Evolutionary conservation across 805 yeast genomes (phyloP).

Genomic region (Wickerhamomyces ciferrii): DNA sequence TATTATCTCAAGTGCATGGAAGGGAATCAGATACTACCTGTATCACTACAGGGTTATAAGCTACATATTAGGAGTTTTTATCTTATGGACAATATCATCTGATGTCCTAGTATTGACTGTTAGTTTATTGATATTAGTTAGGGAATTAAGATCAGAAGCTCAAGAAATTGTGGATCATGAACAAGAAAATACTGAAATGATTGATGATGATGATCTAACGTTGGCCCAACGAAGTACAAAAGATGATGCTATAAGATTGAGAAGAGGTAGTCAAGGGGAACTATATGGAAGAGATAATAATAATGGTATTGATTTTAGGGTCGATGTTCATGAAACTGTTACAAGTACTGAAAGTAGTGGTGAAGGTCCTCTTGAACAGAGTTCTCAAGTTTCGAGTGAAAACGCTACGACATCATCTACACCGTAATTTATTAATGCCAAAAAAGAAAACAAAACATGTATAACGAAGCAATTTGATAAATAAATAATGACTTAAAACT

Average conservation of each 20-base stretch:
- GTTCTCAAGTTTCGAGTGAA: not conserved
- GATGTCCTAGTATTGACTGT: conserved; percentile 10
- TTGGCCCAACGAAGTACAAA: not conserved
- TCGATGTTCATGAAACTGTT: not conserved
- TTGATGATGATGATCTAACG: conserved; percentile 1
- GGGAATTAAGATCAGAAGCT: conserved; percentile 3
- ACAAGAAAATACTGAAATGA: not conserved
- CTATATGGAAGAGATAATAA: conserved; percentile 1
- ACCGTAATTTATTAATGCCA: too few species aligned
- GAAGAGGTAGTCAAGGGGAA: not conserved
- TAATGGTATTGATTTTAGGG: not conserved
- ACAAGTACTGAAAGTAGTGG: not conserved
- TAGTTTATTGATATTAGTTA: conserved; percentile 10
- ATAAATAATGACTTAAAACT: not conserved
- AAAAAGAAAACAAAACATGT: not conserved
- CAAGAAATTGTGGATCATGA: not conserved
- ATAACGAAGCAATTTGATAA: not conserved
- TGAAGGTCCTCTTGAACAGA: not conserved
- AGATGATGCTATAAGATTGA: not conserved
- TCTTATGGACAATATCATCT: conserved; percentile 16
- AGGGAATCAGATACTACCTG: conserved; percentile 19
- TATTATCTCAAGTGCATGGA: conserved; percentile 15
- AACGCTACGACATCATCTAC: not conserved
- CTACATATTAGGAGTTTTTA: conserved; percentile 13
- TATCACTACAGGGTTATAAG: conserved; percentile 17